These are phyloP conservation scores for Claviceps humidiphila DNA, from an alignment of 2,329 filamentous ascomycete species.

Conservation along the genomic window DNA sequence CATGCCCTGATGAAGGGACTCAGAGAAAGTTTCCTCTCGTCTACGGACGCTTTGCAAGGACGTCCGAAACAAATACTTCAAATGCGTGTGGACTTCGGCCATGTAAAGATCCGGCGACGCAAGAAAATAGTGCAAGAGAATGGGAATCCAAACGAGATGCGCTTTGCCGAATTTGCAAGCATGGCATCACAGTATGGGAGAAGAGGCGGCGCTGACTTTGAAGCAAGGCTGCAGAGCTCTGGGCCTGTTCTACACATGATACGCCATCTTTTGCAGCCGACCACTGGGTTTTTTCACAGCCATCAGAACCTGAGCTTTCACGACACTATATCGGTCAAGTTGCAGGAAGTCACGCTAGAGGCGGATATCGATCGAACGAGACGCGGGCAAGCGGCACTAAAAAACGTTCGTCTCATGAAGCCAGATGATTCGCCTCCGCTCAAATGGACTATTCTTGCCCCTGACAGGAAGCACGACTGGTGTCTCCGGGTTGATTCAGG, in stretches of 20 bases:
- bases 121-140: constrained; percentile 10
- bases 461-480: constrained; percentile 25
- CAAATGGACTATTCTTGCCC: constrained; percentile 21
- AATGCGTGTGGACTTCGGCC: constrained; percentile 22
- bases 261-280: constrained; percentile 4
- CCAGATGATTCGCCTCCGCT: constrained; percentile 13
- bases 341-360: constrained; percentile 10
- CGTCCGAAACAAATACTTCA: constrained; percentile 13
- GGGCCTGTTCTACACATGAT: constrained; percentile 3
- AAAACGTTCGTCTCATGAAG: constrained; percentile 11
- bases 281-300: constrained; percentile 7
- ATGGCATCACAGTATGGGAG: constrained; percentile 15
- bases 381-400: constrained; percentile 9
- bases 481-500: constrained; percentile 18
- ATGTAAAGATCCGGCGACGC: constrained; percentile 13
- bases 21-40: constrained; percentile 1
- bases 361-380: constrained; percentile 8
- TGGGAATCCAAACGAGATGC: constrained; percentile 9
- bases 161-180: constrained; percentile 13
- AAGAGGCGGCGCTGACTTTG: constrained; percentile 17
- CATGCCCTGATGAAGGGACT: constrained; percentile 1
- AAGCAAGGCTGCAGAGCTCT: constrained; percentile 8
- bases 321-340: constrained; percentile 10
- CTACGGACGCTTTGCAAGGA: constrained; percentile 14
- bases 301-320: constrained; percentile 6